Conservation (phyloP, 78 protist genomes). For the Chrysochromulina tobinii region DNA sequence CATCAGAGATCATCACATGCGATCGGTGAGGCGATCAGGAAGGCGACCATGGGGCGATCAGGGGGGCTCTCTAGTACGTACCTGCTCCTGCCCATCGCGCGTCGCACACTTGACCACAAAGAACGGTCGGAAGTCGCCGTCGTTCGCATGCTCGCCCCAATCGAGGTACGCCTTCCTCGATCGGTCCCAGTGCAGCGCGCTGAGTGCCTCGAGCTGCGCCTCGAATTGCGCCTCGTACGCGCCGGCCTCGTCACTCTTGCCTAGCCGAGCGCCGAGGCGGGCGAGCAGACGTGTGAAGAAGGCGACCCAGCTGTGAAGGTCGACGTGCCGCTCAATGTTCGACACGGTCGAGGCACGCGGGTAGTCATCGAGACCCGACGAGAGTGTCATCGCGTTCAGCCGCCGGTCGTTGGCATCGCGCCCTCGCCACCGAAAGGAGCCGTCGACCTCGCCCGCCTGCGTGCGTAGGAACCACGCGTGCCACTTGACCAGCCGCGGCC, state of each 20-base stretch:
- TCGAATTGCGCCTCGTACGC: neutral
- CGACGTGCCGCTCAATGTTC: conserved; percentile 75
- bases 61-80: too few species aligned
- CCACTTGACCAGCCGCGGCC: neutral
- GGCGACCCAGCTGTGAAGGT: conserved; percentile 79
- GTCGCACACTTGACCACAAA: neutral
- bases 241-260: conserved; percentile 6
- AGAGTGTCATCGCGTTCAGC: conserved; percentile 56
- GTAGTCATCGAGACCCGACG: conserved; percentile 89
- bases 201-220: neutral
- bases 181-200: conserved; percentile 18
- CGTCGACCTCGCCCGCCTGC: conserved; percentile 44
- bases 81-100: neutral
- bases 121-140: neutral
- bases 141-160: neutral
- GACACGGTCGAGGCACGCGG: conserved; percentile 66
- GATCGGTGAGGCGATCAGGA: too few species aligned
- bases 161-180: neutral
- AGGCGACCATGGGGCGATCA: too few species aligned
- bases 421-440: conserved; percentile 80
- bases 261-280: neutral
- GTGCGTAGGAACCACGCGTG: conserved; percentile 46
- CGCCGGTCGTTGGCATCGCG: neutral
- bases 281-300: neutral
- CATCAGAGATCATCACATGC: too few species aligned